Conservation (phyloP, 163 green algal genomes). For the Volvox carteri region DNA sequence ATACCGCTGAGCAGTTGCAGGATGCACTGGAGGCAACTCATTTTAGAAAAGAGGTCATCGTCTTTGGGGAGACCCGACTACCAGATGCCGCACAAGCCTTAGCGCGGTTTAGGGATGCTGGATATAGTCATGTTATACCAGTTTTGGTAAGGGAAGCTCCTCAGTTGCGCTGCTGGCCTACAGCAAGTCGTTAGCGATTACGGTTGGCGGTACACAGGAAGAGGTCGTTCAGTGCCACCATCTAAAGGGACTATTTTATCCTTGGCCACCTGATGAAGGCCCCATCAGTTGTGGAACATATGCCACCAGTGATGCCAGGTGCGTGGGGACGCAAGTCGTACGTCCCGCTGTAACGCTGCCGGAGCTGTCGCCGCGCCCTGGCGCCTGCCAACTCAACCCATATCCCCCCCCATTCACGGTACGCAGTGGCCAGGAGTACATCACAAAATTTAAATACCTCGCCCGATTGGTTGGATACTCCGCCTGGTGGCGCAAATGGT, state of each 20-base stretch:
- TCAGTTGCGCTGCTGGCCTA: too few species aligned
- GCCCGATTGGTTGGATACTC: not conserved
- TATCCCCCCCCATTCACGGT: too few species aligned
- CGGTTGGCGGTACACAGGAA: not conserved
- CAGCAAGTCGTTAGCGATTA: too few species aligned
- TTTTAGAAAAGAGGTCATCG: conserved; percentile 18
- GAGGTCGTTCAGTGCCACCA: conserved; percentile 16
- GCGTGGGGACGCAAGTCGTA: not conserved
- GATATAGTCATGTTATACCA: conserved; percentile 23
- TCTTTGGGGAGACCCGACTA: conserved; percentile 10
- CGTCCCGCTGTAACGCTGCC: too few species aligned
- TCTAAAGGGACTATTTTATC: not conserved
- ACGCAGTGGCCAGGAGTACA: conserved; percentile 14
- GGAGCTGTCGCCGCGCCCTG: too few species aligned
- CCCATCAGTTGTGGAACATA: conserved; percentile 30
- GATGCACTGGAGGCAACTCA: not conserved
- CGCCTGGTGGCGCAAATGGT: conserved; percentile 44
- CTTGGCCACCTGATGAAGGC: not conserved
- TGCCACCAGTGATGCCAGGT: not conserved
- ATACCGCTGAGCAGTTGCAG: not conserved
- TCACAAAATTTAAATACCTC: conserved; percentile 7
- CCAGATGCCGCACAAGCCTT: not conserved
- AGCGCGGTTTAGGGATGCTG: not conserved
- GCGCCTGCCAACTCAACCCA: not conserved
- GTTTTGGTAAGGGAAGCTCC: conserved; percentile 28